Base-by-base conservation (phyloP, 2,329 filamentous ascomycete genomes). In the Talaromyces piceae region DNA sequence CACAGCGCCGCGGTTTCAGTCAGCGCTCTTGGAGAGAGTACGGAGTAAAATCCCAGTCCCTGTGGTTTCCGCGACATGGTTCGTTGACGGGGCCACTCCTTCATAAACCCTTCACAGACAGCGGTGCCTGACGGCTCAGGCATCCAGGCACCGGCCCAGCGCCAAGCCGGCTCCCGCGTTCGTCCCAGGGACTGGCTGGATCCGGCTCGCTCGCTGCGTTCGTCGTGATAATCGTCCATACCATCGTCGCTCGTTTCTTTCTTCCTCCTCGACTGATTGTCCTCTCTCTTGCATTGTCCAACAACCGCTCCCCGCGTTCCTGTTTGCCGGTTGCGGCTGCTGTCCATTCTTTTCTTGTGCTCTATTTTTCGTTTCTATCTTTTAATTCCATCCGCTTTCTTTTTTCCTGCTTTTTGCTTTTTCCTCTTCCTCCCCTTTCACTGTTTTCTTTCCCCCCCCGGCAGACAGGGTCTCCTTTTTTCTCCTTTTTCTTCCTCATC, bases 381-480 rank as follows among this genome's bases (percentile, higher is more conserved):
- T 44, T n/a, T 54, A 13, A 44, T 54, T 50, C 37, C n/a, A n/a
- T 23, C 9, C 22, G 5, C 30, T 45, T 45, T n/a, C 9, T 20
- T 23, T 50, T 41, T 37, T 16, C 23, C 30, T 6, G 50, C 25
- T 25, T 46, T 48, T 55, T 54, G n/a, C n/a, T 49, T 47, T 22
- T 49, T 50, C 39, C 50, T 43, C 49, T 50, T 28, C 46, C 28
- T 41, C 49, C 49, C 44, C 47, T n/a, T n/a, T n/a, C n/a, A n/a
- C n/a, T n/a, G n/a, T n/a, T n/a, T n/a, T n/a, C n/a, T n/a, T n/a
- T n/a, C 41, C 46, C 31, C 41, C 49, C 47, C 45, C 20, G 44
- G 51, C 49, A 50, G 45, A 59, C 45, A 45, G 44, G 52, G 52
- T 50, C 53, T 54, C 57, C 47, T 43, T 54, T 58, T 56, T 52